These are phyloP conservation scores for Clavispora phyllophila DNA, from an alignment of 805 yeast genomes.

Conservation along the genomic window DNA sequence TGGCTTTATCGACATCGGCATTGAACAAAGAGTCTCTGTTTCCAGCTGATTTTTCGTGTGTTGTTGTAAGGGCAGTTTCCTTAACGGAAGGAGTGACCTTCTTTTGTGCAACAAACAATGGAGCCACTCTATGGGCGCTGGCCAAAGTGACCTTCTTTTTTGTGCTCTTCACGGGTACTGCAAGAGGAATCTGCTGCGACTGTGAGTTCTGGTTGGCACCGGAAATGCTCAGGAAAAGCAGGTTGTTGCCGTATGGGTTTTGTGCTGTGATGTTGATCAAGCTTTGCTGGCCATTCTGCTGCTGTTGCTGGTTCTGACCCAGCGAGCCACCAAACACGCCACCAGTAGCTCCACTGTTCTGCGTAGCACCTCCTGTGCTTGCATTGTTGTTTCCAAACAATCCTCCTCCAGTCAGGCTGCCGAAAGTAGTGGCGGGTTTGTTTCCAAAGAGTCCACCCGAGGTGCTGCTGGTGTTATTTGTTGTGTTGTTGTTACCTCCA, in stretches of 20 bases:
- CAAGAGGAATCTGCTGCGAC: constrained; percentile 15
- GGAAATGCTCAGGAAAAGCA: constrained; percentile 51
- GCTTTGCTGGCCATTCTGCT: constrained; percentile 9
- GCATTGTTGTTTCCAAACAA: constrained; percentile 22
- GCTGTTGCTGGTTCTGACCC: constrained; percentile 21
- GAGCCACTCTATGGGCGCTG: constrained; percentile 58
- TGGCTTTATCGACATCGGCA: constrained; percentile 57
- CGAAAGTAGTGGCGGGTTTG: constrained; percentile 11
- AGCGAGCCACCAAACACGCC: constrained; percentile 24
- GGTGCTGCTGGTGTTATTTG: constrained; percentile 2
- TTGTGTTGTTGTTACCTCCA: constrained; percentile 11
- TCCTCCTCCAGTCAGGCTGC: constrained; percentile 17
- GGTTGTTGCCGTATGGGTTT: constrained; percentile 77
- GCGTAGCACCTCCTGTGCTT: neutral
- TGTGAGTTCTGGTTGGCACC: constrained; percentile 28
- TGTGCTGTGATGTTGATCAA: constrained; percentile 28
- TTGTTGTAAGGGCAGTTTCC: neutral
- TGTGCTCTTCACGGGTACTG: constrained; percentile 14
- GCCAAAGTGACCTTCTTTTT: constrained; percentile 58
- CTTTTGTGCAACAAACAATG: constrained; percentile 34
- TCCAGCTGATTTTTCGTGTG: neutral
- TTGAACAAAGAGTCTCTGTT: constrained; percentile 12
- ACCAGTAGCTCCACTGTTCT: constrained; percentile 7
- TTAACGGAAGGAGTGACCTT: neutral
- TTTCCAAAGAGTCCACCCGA: constrained; percentile 18